Percentiles rank a stretch among this genome's conserved stretches.
Evolutionary conservation across 1,284 basidiomycete species (phyloP).

Genomic region (Mycena sp.): DNA sequence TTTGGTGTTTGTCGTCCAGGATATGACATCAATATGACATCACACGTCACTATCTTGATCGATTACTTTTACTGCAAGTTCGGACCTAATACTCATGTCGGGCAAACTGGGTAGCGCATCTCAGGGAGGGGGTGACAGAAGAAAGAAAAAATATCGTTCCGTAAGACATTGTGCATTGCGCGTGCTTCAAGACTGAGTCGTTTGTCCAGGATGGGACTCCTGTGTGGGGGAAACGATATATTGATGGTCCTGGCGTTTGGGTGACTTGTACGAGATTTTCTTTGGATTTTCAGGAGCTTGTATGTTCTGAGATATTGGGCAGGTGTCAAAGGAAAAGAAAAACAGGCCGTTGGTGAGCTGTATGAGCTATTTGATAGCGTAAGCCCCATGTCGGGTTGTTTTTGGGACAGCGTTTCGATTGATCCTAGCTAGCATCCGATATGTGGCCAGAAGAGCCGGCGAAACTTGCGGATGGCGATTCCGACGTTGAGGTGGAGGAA

Average conservation of each 20-base stretch:
- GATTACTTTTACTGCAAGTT: too few relatives aligned
- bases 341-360: constrained; percentile 75
- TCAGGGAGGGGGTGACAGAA: constrained; percentile 33
- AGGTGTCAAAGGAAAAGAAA: constrained; percentile 82
- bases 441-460: constrained; percentile 65
- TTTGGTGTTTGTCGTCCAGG: too few relatives aligned
- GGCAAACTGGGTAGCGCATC: constrained; percentile 30
- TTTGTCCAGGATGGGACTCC: constrained; percentile 65
- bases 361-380: constrained; percentile 83
- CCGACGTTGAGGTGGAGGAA: constrained; percentile 43
- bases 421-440: constrained; percentile 67
- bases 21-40: too few relatives aligned
- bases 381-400: constrained; percentile 35
- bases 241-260: constrained; percentile 86
- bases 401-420: neutral
- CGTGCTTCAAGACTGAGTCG: neutral
- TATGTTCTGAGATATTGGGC: neutral
- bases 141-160: constrained; percentile 54
- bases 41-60: neutral
- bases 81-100: constrained; percentile 23
- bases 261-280: constrained; percentile 64
- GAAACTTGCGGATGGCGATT: constrained; percentile 33
- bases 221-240: constrained; percentile 66
- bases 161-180: constrained; percentile 39
- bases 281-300: neutral